Evolutionary conservation across 176 grass and related monocot species (phyloP), one percentile per base, ranked within the genome.

Genomic region (Guadua angustifolia): DNA sequence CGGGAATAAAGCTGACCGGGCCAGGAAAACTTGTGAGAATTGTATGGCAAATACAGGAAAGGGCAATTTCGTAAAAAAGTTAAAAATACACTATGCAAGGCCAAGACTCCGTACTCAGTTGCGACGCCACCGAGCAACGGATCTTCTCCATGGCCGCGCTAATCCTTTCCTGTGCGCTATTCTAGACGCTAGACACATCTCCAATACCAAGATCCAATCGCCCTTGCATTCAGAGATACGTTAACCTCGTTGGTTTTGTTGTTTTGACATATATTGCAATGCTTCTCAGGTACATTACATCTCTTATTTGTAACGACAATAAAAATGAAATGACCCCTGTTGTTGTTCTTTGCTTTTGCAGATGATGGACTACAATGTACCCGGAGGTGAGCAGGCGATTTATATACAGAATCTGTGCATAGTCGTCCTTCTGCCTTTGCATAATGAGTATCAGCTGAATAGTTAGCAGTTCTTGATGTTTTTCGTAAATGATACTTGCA

Each of bases 301-400:
- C 14, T 26, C 11, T 13, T 60, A 24, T 63, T 35, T 38, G 29
- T 24, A 22, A 17, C 9, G 42, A n/a, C 5, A 36, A 4, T 9
- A 11, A 36, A 43, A 43, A n/a, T 42, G 16, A 40, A 62, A 72
- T 39, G 60, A 21, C 39, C 0, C 40, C 9, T 26, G 4, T 3
- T 42, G 0, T 17, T 55, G 4, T n/a, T 44, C 10, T 62, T 43
- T 62, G 4, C 42, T 44, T 6, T 29, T 53, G 58, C 81, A 84
- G 81, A 88, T 88, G 87, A 3, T 88, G 59, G 87, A 88, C 58
- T 88, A 80, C 75, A 88, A 88, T 35, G 87, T 88, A 39, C 87
- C 87, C 12, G 75, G 87, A 84, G 87, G 87, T 84, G 58, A 67
- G 81, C 13, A 24, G 10, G 14, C 26, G 26, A 40, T 66, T 35